Evolutionary conservation across 2,329 filamentous ascomycete genomes (phyloP).

Genomic region (Colletotrichum liriopes): DNA sequence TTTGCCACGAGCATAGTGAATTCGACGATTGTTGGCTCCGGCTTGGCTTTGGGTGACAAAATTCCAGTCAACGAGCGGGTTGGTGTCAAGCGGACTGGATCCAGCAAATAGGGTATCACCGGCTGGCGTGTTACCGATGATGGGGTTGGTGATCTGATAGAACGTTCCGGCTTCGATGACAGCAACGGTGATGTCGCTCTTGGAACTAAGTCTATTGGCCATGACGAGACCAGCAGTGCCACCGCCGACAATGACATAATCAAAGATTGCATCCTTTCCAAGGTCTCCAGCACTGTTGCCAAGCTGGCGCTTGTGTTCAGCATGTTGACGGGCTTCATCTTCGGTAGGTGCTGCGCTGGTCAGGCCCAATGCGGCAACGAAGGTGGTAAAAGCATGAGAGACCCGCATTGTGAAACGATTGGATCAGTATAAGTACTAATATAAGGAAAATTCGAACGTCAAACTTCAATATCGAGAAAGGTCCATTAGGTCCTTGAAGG

Average conservation of each 20-base stretch:
- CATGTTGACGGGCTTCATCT: slow-evolving; percentile 22
- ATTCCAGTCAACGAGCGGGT: slow-evolving; percentile 51
- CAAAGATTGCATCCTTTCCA: slow-evolving; percentile 39
- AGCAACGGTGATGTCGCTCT: slow-evolving; percentile 50
- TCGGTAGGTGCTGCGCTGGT: slow-evolving; percentile 22
- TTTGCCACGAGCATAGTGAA: slow-evolving; percentile 57
- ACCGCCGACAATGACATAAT: slow-evolving; percentile 54
- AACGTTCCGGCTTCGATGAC: slow-evolving; percentile 57
- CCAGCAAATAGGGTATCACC: slow-evolving; percentile 28
- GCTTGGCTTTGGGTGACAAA: slow-evolving; percentile 48
- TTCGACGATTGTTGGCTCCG: slow-evolving; percentile 46
- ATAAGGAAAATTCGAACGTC: background rate
- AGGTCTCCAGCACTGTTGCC: slow-evolving; percentile 29
- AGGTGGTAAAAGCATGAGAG: background rate
- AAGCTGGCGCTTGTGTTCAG: slow-evolving; percentile 35
- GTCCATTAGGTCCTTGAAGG: background rate
- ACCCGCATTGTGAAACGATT: slow-evolving; percentile 15
- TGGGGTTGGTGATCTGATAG: slow-evolving; percentile 50
- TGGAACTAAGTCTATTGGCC: slow-evolving; percentile 51
- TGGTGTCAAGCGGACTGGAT: slow-evolving; percentile 34
- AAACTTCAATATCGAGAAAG: background rate
- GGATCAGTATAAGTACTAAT: background rate
- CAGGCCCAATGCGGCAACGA: slow-evolving; percentile 10
- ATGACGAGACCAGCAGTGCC: slow-evolving; percentile 56
- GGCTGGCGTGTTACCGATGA: slow-evolving; percentile 46